Evolutionary conservation across 2,329 filamentous ascomycete genomes (phyloP), one percentile per base, ranked within the genome.

Genomic region (Aspergillus caelatus): DNA sequence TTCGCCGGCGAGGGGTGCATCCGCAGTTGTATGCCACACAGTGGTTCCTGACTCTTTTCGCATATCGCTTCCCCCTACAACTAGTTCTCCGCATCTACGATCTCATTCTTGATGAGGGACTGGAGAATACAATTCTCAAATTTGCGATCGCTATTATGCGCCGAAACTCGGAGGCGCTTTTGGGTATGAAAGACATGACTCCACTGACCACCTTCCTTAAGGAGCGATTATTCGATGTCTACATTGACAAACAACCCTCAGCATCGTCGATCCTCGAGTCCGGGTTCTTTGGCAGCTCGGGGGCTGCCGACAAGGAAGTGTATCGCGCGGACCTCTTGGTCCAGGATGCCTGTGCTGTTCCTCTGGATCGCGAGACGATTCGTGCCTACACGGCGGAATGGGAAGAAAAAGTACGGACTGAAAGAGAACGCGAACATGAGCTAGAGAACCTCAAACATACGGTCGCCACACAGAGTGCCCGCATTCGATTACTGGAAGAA

Each of bases 41-140:
- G 78, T 99, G 95, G 95, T 99, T 99, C 79, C 85, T 99, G 57
- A 99, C 95, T 0, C 85, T 99, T n/a, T 99, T 99, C 75, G 93
- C 94, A 36, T 99, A 99, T 78, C 91, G 96, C 48, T 99, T 99
- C 78, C 95, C 95, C 10, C 85, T 99, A 9, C 95, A 99, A 75
- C 88, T 99, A 11, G 95, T 99, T 8, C 89, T 99, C 62, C 91
- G 95, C 36, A 96, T 99, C 57, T 99, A 98, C 78, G 95, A 99
- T 75, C 82, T 99, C 61, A 95, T 99, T 58, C 84, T 99, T 21
- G 95, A 92, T 54, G 94, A 98, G 78, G 95, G 96, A 3, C 84
- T 99, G 19, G 92, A 93, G 59, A 84, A 83, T 57, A 95, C 95
- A 0, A 95, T 99, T 69, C 82, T 99, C 58, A 94, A 94, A 71